Evolutionary conservation across 495 filamentous ascomycete species (phyloP), one percentile per base, ranked within the genome.

Genomic region (Aspergillus coremiiformis): DNA sequence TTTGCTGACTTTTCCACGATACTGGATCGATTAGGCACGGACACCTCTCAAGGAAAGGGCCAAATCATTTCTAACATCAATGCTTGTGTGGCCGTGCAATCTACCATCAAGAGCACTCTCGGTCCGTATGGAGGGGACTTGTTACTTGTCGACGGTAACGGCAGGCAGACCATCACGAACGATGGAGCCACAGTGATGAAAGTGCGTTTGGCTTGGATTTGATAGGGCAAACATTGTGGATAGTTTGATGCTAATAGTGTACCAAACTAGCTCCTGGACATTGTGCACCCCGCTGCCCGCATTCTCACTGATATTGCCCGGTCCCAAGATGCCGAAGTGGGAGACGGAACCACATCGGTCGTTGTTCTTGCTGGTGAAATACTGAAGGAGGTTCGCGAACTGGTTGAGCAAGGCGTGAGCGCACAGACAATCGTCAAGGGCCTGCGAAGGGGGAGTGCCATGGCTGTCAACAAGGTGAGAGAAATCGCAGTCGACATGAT

Each of bases 111-210:
- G 75, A 87, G 85, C 64, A 98, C 93, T 12, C 76, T 98, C 39
- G 93, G 93, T n/a, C 93, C 93, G 9, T 98, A 97, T 71, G 93
- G 93, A 63, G 93, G 93, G 55, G 93, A 98, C 72, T 75, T 98
- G 64, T 78, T 98, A 61, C 80, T 98, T 67, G 93, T 98, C 52
- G 94, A 98, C 71, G 82, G 79, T 63, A 96, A 96, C 77, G 93
- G 93, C 66, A 85, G 69, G 67, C 90, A 95, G 74, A 98, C 93
- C 57, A 96, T 98, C 62, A 98, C 93, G 44, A 98, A 98, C 69
- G 93, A 98, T 80, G 93, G 93, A 64, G 93, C 93, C 39, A 98
- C 93, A 20, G 93, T 97, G 39, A 98, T 98, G 93, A 96, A 96
- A 82, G 90, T 91, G 65, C 59, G 77, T 58, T 24, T 8, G 29